phyloP scores from a whole-genome alignment of 768 basidiomycete species.

The Kwoniella heveanensis region DNA sequence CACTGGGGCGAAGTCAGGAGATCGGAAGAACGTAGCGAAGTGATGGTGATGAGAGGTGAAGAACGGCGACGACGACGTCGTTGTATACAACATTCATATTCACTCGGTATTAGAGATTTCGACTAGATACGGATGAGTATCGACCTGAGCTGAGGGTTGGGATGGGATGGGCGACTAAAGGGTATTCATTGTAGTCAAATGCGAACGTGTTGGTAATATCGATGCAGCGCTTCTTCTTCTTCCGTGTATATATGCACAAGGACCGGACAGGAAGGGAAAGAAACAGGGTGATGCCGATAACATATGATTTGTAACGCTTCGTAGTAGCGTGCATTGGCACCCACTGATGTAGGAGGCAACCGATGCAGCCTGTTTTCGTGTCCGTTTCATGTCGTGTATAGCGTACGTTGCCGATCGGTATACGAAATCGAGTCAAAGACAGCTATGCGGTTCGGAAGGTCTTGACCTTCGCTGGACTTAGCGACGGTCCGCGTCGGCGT shows the following conservation, averaged over 20 bases:
- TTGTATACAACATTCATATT: not conserved
- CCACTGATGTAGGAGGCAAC: not conserved
- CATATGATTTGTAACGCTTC: no score
- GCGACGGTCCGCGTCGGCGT: conserved; percentile 30
- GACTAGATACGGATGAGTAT: no score
- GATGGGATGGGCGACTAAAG: not conserved
- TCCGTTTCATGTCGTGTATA: no score
- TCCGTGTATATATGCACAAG: not conserved
- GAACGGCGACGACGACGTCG: not conserved
- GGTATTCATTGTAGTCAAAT: not conserved
- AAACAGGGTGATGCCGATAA: no score
- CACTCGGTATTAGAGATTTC: not conserved
- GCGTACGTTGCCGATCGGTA: no score
- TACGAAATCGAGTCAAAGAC: no score
- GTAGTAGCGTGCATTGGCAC: not conserved
- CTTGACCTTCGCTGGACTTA: not conserved
- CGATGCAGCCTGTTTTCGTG: not conserved
- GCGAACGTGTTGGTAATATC: not conserved
- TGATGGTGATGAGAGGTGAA: not conserved
- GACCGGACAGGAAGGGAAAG: not conserved
- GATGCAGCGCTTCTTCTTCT: no score
- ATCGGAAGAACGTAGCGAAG: no score
- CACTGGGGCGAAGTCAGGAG: no score
- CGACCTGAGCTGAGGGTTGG: no score
- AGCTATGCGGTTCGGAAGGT: not conserved